These are phyloP conservation scores for Gossypium bickii DNA, from an alignment of 345 rosid species.

Conservation along the genomic window DNA sequence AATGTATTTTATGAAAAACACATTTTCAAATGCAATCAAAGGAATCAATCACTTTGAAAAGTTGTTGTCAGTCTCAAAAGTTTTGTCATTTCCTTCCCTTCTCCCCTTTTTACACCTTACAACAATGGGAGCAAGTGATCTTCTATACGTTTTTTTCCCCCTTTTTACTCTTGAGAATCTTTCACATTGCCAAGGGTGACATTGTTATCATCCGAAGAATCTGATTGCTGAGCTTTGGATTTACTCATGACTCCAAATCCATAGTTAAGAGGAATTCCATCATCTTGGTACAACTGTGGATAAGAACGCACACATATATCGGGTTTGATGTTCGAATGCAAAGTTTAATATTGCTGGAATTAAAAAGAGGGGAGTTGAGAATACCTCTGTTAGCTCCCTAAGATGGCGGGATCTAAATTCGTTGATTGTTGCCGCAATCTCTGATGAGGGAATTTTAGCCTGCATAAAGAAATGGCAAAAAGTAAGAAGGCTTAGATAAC, in stretches of 20 bases:
- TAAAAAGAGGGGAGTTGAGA: not conserved
- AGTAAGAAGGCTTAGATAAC: not conserved
- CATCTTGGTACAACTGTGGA: conserved; percentile 60
- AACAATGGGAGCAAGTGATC: conserved; percentile 13
- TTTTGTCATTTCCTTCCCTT: not conserved
- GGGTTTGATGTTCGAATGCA: not conserved
- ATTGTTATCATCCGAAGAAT: conserved; percentile 69
- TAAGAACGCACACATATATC: not conserved
- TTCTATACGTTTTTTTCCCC: conserved; percentile 28
- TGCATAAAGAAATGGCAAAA: conserved; percentile 20
- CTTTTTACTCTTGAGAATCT: conserved; percentile 4
- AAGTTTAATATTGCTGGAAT: not conserved
- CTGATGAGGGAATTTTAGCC: conserved; percentile 85
- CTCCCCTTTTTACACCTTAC: conserved; percentile 22
- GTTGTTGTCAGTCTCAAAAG: not conserved
- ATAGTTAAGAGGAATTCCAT: conserved; percentile 90
- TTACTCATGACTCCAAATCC: conserved; percentile 65
- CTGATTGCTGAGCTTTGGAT: conserved; percentile 49
- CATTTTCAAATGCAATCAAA: not conserved
- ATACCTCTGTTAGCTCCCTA: conserved; percentile 89
- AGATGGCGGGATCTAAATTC: conserved; percentile 91
- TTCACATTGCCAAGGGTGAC: conserved; percentile 56
- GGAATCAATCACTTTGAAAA: not conserved
- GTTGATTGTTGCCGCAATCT: conserved; percentile 84
- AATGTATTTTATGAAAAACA: not conserved